phyloP scores from a whole-genome alignment of 495 filamentous ascomycete species.

The Baudoinia panamericana region DNA sequence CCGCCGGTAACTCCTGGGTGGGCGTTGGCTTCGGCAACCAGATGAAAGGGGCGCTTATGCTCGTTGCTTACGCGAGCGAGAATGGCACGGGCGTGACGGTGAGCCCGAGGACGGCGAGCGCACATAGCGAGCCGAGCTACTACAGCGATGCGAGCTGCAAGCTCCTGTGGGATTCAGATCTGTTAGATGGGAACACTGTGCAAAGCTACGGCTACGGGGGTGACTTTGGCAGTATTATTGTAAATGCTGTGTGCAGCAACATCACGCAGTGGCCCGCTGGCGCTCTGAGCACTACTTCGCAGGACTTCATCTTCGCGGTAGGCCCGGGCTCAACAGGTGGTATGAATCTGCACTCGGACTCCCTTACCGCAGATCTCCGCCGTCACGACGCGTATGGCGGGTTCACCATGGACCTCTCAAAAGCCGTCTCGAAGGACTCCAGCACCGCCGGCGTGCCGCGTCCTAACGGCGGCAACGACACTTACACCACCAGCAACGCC shows the following conservation, averaged over 20 bases:
- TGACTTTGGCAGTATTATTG: conserved; percentile 30
- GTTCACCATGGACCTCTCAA: conserved; percentile 41
- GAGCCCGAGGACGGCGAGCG: conserved; percentile 21
- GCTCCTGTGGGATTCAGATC: conserved; percentile 20
- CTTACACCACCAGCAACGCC: conserved; percentile 1
- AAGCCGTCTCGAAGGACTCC: conserved; percentile 31
- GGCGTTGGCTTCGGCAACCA: conserved; percentile 40
- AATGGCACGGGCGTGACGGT: conserved; percentile 11
- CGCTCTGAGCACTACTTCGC: conserved; percentile 20
- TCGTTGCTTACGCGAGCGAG: conserved; percentile 36
- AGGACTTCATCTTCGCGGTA: conserved; percentile 45
- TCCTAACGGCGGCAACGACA: background rate
- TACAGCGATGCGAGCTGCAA: conserved; percentile 27
- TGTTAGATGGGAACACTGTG: background rate
- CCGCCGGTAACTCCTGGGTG: conserved; percentile 32
- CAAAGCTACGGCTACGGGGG: conserved; percentile 28
- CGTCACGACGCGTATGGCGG: conserved; percentile 42
- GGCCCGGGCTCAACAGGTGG: conserved; percentile 26
- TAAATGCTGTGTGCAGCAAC: conserved; percentile 35
- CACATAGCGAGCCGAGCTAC: conserved; percentile 26
- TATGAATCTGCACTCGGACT: conserved; percentile 30
- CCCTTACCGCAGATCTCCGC: conserved; percentile 32
- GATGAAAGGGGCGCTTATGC: conserved; percentile 42
- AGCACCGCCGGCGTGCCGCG: conserved; percentile 8
- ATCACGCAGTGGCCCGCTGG: conserved; percentile 36